These are phyloP conservation scores for Xanthoconium stramineum DNA, from an alignment of 768 basidiomycete genomes.

Conservation along the genomic window DNA sequence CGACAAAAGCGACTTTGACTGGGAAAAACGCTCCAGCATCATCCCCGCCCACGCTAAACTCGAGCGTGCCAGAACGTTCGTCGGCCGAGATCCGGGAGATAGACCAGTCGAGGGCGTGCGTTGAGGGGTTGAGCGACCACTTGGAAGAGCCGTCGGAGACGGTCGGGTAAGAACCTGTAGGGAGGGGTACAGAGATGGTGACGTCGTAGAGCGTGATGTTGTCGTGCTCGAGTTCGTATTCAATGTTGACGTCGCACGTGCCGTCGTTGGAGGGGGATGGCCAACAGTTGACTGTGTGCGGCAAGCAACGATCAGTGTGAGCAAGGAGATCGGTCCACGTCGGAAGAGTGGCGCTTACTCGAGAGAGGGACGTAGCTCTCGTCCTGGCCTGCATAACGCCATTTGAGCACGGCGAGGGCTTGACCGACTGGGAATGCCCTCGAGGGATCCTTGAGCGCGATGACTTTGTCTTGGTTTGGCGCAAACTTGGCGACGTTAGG, in stretches of 20 bases:
- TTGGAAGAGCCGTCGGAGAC: conserved; percentile 64
- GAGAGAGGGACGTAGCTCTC: conserved; percentile 64
- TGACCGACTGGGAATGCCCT: conserved; percentile 87
- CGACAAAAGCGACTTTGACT: conserved; percentile 78
- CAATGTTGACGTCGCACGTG: conserved; percentile 92
- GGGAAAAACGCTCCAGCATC: conserved; percentile 90
- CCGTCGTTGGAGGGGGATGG: conserved; percentile 90
- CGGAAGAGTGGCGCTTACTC: conserved; percentile 50
- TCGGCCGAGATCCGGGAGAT: conserved; percentile 62
- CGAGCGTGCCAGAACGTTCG: conserved; percentile 79
- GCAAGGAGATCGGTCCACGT: background rate
- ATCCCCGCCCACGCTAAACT: conserved; percentile 85
- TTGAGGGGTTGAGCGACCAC: conserved; percentile 79
- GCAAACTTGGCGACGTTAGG: conserved; percentile 89
- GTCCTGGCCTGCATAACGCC: conserved; percentile 88
- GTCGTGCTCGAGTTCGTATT: conserved; percentile 93
- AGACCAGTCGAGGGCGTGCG: conserved; percentile 83
- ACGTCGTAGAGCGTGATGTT: conserved; percentile 79
- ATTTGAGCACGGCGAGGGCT: conserved; percentile 83
- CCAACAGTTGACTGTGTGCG: conserved; percentile 88
- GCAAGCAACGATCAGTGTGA: background rate
- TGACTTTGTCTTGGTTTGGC: conserved; percentile 59
- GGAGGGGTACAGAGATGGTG: conserved; percentile 87
- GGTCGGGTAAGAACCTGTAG: conserved; percentile 81
- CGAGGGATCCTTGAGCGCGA: conserved; percentile 82